Percentiles rank a stretch among this genome's conserved stretches.
phyloP scores from a whole-genome alignment of 2,329 filamentous ascomycete genomes.

The Stachybotrys echinatus region DNA sequence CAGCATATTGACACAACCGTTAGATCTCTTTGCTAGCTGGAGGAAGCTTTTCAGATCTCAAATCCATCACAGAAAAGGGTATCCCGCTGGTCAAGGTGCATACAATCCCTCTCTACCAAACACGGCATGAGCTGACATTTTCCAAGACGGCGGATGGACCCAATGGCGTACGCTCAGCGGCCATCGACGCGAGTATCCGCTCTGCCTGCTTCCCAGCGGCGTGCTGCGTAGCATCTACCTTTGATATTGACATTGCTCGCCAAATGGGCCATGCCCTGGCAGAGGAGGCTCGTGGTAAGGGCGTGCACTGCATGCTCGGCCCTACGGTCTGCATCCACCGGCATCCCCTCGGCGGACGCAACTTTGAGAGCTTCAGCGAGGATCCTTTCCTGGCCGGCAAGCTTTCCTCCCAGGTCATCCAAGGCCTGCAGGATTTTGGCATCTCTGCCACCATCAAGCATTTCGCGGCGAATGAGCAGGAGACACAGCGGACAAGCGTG shows the following conservation, averaged over 20 bases:
- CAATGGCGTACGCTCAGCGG: constrained; percentile 27
- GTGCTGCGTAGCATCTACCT: constrained; percentile 51
- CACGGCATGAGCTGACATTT: too few species aligned
- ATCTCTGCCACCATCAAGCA: constrained; percentile 41
- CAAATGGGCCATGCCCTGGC: constrained; percentile 53
- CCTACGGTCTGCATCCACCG: constrained; percentile 51
- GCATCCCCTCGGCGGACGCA: constrained; percentile 40
- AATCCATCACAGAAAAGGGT: constrained; percentile 9
- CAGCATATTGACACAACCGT: not conserved
- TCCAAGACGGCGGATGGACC: constrained; percentile 22
- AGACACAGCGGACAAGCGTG: constrained; percentile 21
- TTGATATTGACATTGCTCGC: constrained; percentile 52
- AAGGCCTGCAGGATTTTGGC: constrained; percentile 35
- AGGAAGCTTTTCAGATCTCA: constrained; percentile 16
- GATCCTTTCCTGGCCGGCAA: constrained; percentile 41
- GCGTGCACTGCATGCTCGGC: constrained; percentile 65
- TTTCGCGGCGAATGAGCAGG: constrained; percentile 38
- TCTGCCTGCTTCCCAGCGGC: constrained; percentile 25
- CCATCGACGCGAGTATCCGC: constrained; percentile 19
- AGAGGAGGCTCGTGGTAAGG: constrained; percentile 51
- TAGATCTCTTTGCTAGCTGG: constrained; percentile 16
- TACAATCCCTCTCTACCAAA: too few species aligned
- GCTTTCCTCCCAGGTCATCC: constrained; percentile 35
- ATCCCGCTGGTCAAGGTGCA: constrained; percentile 15
- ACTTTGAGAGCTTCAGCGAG: constrained; percentile 42